These are phyloP conservation scores for Kondoa subrosea DNA, from an alignment of 768 basidiomycete genomes.

Conservation along the genomic window DNA sequence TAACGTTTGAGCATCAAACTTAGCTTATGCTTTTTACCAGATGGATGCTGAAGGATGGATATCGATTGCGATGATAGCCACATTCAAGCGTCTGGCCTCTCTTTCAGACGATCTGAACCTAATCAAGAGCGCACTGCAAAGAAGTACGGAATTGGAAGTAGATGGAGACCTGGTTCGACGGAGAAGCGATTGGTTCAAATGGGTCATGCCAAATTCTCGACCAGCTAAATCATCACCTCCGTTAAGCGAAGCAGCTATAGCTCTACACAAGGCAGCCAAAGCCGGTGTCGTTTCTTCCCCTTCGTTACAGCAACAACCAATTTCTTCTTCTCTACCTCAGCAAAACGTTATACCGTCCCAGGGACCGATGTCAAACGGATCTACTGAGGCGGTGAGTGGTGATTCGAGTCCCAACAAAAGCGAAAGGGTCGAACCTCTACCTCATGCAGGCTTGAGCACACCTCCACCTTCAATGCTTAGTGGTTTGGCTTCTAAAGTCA, in stretches of 20 bases:
- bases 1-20: neutral
- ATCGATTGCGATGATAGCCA: slow-evolving; percentile 57
- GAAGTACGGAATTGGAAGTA: slow-evolving; percentile 59
- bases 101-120: slow-evolving; percentile 44
- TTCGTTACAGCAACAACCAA: neutral
- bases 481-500: neutral
- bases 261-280: neutral
- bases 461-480: neutral
- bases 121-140: slow-evolving; percentile 34
- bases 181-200: slow-evolving; percentile 11
- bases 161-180: slow-evolving; percentile 40
- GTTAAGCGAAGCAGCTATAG: neutral
- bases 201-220: slow-evolving; percentile 12
- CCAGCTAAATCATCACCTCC: neutral
- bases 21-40: slow-evolving; percentile 29
- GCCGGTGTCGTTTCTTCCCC: neutral
- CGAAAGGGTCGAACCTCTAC: neutral
- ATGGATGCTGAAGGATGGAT: slow-evolving; percentile 87
- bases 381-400: neutral
- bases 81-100: slow-evolving; percentile 65
- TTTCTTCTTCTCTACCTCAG: neutral
- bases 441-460: neutral
- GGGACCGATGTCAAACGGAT: no score
- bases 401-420: neutral
- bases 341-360: no score